Evolutionary conservation across 495 filamentous ascomycete genomes (phyloP).

Genomic region (Lasiosphaeris hirsuta): DNA sequence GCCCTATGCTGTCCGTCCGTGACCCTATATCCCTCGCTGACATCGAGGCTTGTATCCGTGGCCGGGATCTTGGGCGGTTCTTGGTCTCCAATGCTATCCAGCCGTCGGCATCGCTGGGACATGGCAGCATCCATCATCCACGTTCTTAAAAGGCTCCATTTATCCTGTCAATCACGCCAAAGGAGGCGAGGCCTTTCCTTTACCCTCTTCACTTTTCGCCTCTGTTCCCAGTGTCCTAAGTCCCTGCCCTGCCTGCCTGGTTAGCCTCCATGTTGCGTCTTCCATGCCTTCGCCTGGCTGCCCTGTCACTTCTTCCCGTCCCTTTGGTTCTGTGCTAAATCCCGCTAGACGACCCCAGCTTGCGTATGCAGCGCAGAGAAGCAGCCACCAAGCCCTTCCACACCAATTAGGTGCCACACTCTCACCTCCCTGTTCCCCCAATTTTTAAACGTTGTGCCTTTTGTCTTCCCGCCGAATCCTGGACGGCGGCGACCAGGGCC

Average conservation of each 20-base stretch:
- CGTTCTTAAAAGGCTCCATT: conserved; percentile 19
- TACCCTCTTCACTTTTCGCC: conserved; percentile 1
- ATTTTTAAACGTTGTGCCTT: conserved; percentile 28
- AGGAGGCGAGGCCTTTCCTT: neutral
- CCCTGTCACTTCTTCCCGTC: conserved; percentile 28
- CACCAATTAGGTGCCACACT: conserved; percentile 24
- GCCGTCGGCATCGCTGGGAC: neutral
- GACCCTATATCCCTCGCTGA: neutral
- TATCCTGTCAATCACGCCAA: conserved; percentile 22
- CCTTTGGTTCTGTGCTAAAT: conserved; percentile 29
- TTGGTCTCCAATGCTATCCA: conserved; percentile 9
- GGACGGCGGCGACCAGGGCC: conserved; percentile 26
- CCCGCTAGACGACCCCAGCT: conserved; percentile 25
- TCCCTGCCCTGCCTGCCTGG: conserved; percentile 17
- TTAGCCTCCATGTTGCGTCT: conserved; percentile 24
- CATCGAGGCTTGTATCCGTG: neutral
- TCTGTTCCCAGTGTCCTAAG: conserved; percentile 9
- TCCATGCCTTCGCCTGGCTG: conserved; percentile 21
- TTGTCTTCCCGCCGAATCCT: conserved; percentile 27
- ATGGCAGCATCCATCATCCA: conserved; percentile 22
- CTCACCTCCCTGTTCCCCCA: conserved; percentile 22
- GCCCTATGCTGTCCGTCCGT: no score
- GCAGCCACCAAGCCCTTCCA: conserved; percentile 30
- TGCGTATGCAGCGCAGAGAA: conserved; percentile 21
- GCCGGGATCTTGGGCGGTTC: neutral